phyloP scores from a whole-genome alignment of 2,329 filamentous ascomycete species.

The Xylaria arbuscula region DNA sequence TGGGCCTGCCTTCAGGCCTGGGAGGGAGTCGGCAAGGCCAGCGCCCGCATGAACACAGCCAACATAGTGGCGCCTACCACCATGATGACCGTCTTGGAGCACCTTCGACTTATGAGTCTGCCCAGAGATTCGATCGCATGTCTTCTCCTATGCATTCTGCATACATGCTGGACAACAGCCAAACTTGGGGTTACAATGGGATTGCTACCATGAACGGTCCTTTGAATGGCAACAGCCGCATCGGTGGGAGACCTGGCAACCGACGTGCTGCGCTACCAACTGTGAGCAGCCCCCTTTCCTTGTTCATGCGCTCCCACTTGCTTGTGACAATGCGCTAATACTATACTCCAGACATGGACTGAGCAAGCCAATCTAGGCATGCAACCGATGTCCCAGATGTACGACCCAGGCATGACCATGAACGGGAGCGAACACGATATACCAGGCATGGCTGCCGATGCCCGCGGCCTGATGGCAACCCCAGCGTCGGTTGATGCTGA shows the following conservation, averaged over 20 bases:
- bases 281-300: conserved; percentile 64
- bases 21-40: conserved; percentile 73
- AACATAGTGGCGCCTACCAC: conserved; percentile 73
- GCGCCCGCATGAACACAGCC: conserved; percentile 77
- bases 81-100: conserved; percentile 70
- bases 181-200: conserved; percentile 81
- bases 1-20: conserved; percentile 63
- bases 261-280: conserved; percentile 74
- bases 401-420: conserved; percentile 52
- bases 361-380: conserved; percentile 60
- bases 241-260: conserved; percentile 61
- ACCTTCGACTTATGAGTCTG: conserved; percentile 69
- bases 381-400: conserved; percentile 52
- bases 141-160: conserved; percentile 54
- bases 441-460: conserved; percentile 50
- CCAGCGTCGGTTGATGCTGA: conserved; percentile 71
- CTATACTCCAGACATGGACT: conserved; percentile 61
- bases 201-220: conserved; percentile 72
- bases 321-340: conserved; percentile 21
- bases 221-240: conserved; percentile 71
- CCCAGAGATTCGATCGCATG: conserved; percentile 54
- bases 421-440: conserved; percentile 56
- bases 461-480: conserved; percentile 56
- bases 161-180: conserved; percentile 74
- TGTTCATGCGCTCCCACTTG: conserved; percentile 31